phyloP scores from a whole-genome alignment of 345 rosid species.

The Salix brachista region DNA sequence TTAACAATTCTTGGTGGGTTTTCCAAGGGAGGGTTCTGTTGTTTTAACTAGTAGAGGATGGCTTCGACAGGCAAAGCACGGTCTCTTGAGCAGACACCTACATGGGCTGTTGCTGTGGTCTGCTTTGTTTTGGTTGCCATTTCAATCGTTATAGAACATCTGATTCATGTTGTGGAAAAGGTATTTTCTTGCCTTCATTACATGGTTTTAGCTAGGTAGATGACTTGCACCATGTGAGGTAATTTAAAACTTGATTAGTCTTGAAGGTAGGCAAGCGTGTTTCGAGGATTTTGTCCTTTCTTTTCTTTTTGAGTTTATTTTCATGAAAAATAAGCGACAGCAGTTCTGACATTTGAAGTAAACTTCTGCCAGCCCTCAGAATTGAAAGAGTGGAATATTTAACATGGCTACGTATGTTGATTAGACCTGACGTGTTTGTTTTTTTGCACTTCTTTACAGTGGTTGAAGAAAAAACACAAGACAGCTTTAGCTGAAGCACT shows the following conservation, averaged over 20 bases:
- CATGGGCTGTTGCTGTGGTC: constrained; percentile 92
- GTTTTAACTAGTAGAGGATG: neutral
- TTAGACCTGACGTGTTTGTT: neutral
- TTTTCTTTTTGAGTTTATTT: neutral
- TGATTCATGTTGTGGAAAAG: constrained; percentile 54
- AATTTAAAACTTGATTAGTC: neutral
- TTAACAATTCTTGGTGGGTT: neutral
- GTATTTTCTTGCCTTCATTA: constrained; percentile 21
- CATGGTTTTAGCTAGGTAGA: neutral
- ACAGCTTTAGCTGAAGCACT: constrained; percentile 75
- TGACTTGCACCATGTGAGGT: neutral
- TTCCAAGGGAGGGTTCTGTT: neutral
- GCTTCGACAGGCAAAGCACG: constrained; percentile 18
- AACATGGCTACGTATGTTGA: neutral
- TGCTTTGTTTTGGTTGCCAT: constrained; percentile 60
- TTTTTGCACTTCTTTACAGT: constrained; percentile 35
- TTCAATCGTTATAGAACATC: constrained; percentile 67
- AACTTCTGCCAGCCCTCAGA: neutral
- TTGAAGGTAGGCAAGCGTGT: neutral
- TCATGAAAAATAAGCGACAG: neutral
- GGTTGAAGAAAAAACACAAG: constrained; percentile 59
- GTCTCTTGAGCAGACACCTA: constrained; percentile 62
- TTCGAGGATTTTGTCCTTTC: neutral
- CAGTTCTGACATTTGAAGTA: neutral
- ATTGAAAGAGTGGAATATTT: neutral